Evolutionary conservation across 192 early-diverging fungal genomes (phyloP).

Genomic region (Coemansia aciculifera): DNA sequence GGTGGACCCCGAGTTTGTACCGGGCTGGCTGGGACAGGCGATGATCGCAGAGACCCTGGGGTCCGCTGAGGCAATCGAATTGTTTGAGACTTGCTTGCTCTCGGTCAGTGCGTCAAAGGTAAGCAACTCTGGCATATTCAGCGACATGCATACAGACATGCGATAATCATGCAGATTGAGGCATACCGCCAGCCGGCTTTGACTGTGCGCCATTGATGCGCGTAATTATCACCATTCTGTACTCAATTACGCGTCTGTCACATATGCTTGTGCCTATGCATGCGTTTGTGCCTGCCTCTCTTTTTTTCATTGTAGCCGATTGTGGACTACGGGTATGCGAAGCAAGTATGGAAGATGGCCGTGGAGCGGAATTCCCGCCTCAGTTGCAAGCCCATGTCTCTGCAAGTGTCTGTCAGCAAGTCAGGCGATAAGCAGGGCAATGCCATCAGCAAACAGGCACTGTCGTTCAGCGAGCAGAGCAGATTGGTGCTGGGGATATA

Average conservation of each 20-base stretch:
- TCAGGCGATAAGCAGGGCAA: neutral
- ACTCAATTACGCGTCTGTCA: neutral
- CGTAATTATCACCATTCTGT: constrained; percentile 1
- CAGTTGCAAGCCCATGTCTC: neutral
- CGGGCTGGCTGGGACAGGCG: constrained; percentile 87
- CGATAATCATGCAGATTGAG: neutral
- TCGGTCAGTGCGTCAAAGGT: constrained; percentile 58
- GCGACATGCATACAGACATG: constrained; percentile 1
- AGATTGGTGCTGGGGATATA: constrained; percentile 41
- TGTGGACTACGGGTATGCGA: constrained; percentile 68
- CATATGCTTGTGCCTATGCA: neutral
- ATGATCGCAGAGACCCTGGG: constrained; percentile 65
- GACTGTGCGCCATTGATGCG: neutral
- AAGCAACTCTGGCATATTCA: constrained; percentile 7
- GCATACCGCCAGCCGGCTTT: neutral
- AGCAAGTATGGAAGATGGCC: constrained; percentile 30
- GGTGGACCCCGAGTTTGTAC: constrained; percentile 74
- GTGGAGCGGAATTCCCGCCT: constrained; percentile 1
- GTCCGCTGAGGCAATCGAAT: constrained; percentile 57
- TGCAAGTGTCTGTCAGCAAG: neutral
- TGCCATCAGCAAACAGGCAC: neutral
- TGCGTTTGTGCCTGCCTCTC: constrained; percentile 35
- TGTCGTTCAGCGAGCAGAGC: constrained; percentile 15
- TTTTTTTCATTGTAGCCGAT: constrained; percentile 42
- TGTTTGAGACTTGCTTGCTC: constrained; percentile 80